Base-by-base conservation (phyloP, 148 eudicot species). In the Fagopyrum tataricum region DNA sequence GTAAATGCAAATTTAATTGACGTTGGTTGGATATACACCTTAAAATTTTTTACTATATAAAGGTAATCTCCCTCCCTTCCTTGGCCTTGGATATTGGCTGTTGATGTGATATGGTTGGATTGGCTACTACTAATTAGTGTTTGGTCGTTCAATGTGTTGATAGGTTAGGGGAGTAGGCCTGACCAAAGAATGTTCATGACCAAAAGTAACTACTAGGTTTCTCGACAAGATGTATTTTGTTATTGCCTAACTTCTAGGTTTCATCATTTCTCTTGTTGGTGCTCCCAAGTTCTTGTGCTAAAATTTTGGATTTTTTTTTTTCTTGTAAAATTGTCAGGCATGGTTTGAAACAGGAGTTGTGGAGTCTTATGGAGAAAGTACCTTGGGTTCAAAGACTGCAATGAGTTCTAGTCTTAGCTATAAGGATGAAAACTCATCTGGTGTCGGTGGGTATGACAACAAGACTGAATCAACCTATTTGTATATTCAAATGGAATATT, bases 401-500 rank as follows among this genome's bases (percentile, higher is more conserved):
- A 72, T 49, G 75, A 87, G 91, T 83, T 79, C 90, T 70, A 91
- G 79, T 80, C 80, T 83, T 76, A 87, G 86, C 75, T 73, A 78
- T 77, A 82, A 47, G 81, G 93, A 75, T 77, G 83, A 82, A 18
- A 88, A 87, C 85, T 80, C 82, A 7, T 76, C 88, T 14, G 91
- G 90, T 56, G 55, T 78, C 11, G 67, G 26, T 79, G 89, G 81
- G 61, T 68, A 73, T 64, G 96, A 83, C 73, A 80, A 77, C 78
- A 78, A 73, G 79, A 75, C 85, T 74, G 96, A 88, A 76, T 89
- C 91, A 72, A 93, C 97, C 23, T 95, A 83, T 73, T 89, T 95
- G 66, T 95, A 95, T 72, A 95, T 95, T 76, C 98, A 95, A 82
- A 95, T 95, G 98, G 98, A 95, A 81, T 95, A 90, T 68, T 95